These are phyloP conservation scores for Colletotrichum spaethianum DNA, from an alignment of 2,329 filamentous ascomycete genomes.

Conservation along the genomic window DNA sequence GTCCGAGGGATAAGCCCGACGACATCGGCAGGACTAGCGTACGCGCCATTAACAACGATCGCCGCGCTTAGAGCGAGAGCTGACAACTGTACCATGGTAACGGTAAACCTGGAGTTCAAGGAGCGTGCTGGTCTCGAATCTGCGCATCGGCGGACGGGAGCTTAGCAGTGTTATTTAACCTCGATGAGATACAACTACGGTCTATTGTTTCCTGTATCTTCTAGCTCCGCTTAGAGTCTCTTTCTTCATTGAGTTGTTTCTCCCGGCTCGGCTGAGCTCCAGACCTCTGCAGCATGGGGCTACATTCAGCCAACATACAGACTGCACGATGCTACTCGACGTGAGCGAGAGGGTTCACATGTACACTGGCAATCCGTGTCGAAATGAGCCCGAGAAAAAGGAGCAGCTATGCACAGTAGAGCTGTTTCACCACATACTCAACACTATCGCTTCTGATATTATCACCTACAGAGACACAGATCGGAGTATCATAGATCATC, in stretches of 20 bases:
- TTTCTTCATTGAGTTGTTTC: no score
- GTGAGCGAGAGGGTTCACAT: no score
- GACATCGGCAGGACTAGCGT: background rate
- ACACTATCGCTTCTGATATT: background rate
- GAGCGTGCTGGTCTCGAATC: background rate
- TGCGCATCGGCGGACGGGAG: background rate
- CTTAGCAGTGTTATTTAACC: background rate
- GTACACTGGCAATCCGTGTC: no score
- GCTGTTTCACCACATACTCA: background rate
- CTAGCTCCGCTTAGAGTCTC: no score
- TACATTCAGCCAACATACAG: background rate
- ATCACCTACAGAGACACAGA: background rate
- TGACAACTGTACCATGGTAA: constrained; percentile 9
- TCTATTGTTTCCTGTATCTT: no score
- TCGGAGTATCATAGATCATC: background rate
- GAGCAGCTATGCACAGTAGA: background rate
- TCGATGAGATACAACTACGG: background rate
- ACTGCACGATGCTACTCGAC: background rate
- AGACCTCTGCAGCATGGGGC: no score
- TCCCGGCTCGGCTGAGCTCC: no score
- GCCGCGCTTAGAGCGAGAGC: background rate
- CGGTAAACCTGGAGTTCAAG: background rate
- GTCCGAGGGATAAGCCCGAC: background rate
- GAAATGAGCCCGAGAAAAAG: background rate
- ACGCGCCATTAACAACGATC: background rate